Evolutionary conservation across 176 grass and related monocot genomes (phyloP).

Genomic region (Eragrostis nindensis): DNA sequence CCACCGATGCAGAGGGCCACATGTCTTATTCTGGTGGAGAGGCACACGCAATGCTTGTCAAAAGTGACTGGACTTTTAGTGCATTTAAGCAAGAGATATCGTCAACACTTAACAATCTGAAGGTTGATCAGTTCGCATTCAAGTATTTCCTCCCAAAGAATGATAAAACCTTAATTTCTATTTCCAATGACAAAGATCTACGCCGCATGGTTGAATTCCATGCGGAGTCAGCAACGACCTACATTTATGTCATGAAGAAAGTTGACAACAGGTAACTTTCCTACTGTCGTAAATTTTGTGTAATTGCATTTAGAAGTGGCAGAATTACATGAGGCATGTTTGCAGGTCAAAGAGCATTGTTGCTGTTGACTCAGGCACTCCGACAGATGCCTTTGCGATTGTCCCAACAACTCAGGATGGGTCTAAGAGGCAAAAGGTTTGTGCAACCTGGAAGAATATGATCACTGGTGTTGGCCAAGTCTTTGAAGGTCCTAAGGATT

Average conservation of each 20-base stretch:
- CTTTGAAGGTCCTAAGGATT: slow-evolving; percentile 83
- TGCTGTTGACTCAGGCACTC: slow-evolving; percentile 57
- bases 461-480: slow-evolving; percentile 92
- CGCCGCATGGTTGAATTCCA: slow-evolving; percentile 95
- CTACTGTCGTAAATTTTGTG: slow-evolving; percentile 6
- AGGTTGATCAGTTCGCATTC: slow-evolving; percentile 55
- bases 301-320: neutral
- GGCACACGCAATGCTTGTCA: slow-evolving; percentile 87
- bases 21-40: slow-evolving; percentile 95
- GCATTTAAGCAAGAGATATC: slow-evolving; percentile 80
- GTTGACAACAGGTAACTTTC: slow-evolving; percentile 71
- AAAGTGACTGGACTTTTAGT: slow-evolving; percentile 65
- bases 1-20: slow-evolving; percentile 68
- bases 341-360: slow-evolving; percentile 63
- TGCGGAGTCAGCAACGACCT: slow-evolving; percentile 67
- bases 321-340: slow-evolving; percentile 29
- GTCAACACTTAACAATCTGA: slow-evolving; percentile 69
- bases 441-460: slow-evolving; percentile 71
- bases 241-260: slow-evolving; percentile 91
- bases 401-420: slow-evolving; percentile 55
- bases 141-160: slow-evolving; percentile 99
- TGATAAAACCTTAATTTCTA: slow-evolving; percentile 81
- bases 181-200: slow-evolving; percentile 96
- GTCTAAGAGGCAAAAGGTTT: slow-evolving; percentile 79
- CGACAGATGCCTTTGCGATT: slow-evolving; percentile 47